Percentiles rank a stretch among this genome's conserved stretches.
Evolutionary conservation across 2,329 filamentous ascomycete species (phyloP).

Genomic region (Stachybotrys chlorohalonatus): DNA sequence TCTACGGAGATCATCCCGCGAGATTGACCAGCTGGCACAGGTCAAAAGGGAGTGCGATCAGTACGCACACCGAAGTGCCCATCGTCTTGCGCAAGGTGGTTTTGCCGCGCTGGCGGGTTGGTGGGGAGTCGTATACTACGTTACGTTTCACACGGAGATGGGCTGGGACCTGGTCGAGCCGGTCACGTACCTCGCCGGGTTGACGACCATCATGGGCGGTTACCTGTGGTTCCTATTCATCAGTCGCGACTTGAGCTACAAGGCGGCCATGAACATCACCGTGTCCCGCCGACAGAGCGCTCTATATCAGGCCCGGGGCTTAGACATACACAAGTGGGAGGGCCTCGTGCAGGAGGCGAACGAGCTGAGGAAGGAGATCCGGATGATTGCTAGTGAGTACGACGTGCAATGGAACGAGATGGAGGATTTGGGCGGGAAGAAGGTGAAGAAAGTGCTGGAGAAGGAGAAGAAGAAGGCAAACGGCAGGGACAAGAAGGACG

Average conservation of each 20-base stretch:
- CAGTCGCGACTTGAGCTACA: conserved; percentile 81
- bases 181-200: conserved; percentile 79
- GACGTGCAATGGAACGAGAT: conserved; percentile 84
- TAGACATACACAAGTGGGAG: conserved; percentile 73
- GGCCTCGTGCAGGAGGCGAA: conserved; percentile 72
- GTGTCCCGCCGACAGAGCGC: conserved; percentile 68
- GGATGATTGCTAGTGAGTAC: conserved; percentile 73
- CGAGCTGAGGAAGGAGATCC: conserved; percentile 66
- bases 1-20: conserved; percentile 59
- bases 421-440: conserved; percentile 60
- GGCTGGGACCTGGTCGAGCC: conserved; percentile 92
- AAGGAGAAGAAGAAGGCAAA: conserved; percentile 35
- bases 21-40: conserved; percentile 59
- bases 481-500: conserved; percentile 24
- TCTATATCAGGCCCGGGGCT: conserved; percentile 66
- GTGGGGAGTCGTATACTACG: conserved; percentile 75
- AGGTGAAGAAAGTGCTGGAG: conserved; percentile 49
- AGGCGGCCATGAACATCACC: conserved; percentile 78
- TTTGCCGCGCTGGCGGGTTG: conserved; percentile 65
- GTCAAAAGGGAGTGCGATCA: conserved; percentile 76
- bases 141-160: conserved; percentile 62
- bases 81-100: conserved; percentile 70
- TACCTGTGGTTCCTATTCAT: conserved; percentile 94
- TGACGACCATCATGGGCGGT: conserved; percentile 77
- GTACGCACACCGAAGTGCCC: conserved; percentile 67